These are phyloP conservation scores for Geotrichum ghanense DNA, from an alignment of 805 yeast species.

Conservation along the genomic window DNA sequence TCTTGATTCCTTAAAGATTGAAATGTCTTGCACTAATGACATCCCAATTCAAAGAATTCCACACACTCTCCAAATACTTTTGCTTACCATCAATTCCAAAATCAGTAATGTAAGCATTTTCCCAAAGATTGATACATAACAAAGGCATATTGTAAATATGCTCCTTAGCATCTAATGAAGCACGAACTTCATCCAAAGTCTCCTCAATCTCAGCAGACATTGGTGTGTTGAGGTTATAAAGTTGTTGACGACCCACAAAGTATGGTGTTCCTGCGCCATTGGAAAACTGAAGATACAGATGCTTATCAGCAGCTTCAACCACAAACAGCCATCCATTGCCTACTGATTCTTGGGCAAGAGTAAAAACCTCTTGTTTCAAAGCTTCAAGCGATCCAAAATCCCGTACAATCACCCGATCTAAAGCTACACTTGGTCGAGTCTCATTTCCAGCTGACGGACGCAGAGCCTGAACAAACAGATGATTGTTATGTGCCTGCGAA, in stretches of 20 bases:
- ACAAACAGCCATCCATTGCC: conserved; percentile 94
- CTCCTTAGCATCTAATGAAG: conserved; percentile 23
- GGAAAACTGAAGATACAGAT: conserved; percentile 65
- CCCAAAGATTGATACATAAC: conserved; percentile 77
- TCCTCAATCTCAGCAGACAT: conserved; percentile 43
- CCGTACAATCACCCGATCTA: conserved; percentile 34
- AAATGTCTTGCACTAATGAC: conserved; percentile 15
- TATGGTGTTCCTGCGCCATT: conserved; percentile 84
- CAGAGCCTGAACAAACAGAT: conserved; percentile 66
- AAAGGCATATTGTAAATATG: conserved; percentile 43
- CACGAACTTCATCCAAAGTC: conserved; percentile 32
- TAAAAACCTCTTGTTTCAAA: conserved; percentile 57
- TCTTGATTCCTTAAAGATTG: neutral
- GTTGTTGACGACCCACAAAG: conserved; percentile 46
- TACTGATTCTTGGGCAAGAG: conserved; percentile 57
- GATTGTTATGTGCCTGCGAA: conserved; percentile 87
- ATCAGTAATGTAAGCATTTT: conserved; percentile 70
- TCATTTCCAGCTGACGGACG: conserved; percentile 25
- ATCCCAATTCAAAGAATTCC: conserved; percentile 79
- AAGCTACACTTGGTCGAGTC: conserved; percentile 13
- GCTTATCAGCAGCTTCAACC: conserved; percentile 41
- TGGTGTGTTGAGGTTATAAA: conserved; percentile 66
- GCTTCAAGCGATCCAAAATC: conserved; percentile 72
- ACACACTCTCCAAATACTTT: conserved; percentile 58
- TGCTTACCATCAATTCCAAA: conserved; percentile 70